These are phyloP conservation scores for Acrocalymma vagum DNA, from an alignment of 2,329 filamentous ascomycete genomes.

Conservation along the genomic window DNA sequence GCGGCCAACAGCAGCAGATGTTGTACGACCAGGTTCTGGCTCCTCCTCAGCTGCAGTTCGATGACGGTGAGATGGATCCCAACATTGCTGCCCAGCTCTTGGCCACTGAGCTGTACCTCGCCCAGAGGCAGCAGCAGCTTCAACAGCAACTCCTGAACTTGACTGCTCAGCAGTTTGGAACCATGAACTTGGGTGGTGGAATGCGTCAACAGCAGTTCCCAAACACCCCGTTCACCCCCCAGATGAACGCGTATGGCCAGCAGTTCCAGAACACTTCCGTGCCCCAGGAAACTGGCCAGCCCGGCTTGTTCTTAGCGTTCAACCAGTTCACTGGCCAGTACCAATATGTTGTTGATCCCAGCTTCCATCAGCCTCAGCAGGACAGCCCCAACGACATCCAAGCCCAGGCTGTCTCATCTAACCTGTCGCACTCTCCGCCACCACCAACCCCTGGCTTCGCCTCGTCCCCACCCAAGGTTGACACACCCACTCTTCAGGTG, in stretches of 20 bases:
- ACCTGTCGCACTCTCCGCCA: conserved; percentile 58
- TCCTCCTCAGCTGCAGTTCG: conserved; percentile 80
- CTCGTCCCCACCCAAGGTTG: conserved; percentile 46
- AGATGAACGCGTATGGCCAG: conserved; percentile 69
- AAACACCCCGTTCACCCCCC: conserved; percentile 62
- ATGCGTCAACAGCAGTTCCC: conserved; percentile 58
- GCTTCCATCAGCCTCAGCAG: conserved; percentile 61
- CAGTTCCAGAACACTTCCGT: conserved; percentile 73
- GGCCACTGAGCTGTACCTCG: conserved; percentile 89
- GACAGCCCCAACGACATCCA: conserved; percentile 31
- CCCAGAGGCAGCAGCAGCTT: conserved; percentile 92
- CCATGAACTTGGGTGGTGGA: conserved; percentile 69
- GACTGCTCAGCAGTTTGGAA: conserved; percentile 62
- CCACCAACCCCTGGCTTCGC: conserved; percentile 53
- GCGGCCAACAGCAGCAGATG: conserved; percentile 53
- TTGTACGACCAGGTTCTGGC: conserved; percentile 88
- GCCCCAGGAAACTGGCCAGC: conserved; percentile 72
- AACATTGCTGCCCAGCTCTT: conserved; percentile 87
- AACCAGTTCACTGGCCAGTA: conserved; percentile 88
- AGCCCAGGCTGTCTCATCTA: conserved; percentile 26
- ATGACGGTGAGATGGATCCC: conserved; percentile 80
- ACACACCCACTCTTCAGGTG: conserved; percentile 73
- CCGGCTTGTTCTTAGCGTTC: conserved; percentile 82
- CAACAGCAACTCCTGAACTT: conserved; percentile 91
- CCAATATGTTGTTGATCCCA: conserved; percentile 79